Evolutionary conservation across 495 filamentous ascomycete species (phyloP).

Genomic region (Aspergillus campestris): DNA sequence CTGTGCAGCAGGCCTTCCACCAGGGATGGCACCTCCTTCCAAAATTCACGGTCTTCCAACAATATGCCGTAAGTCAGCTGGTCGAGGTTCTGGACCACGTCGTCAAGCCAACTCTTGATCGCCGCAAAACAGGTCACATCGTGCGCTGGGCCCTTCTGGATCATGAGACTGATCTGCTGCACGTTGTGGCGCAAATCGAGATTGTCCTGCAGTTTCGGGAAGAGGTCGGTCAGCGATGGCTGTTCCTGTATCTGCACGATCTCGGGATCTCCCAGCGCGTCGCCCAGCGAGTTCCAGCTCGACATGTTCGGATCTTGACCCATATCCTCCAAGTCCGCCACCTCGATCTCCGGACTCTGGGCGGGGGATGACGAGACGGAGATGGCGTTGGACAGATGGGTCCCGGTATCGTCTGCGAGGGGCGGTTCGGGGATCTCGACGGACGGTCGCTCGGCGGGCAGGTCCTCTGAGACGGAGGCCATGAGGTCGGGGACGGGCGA

Average conservation of each 20-base stretch:
- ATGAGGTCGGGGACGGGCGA: slow-evolving; percentile 22
- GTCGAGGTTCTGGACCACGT: slow-evolving; percentile 21
- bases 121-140: slow-evolving; percentile 18
- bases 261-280: slow-evolving; percentile 27
- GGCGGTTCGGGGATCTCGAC: slow-evolving; percentile 5
- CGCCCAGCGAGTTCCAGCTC: slow-evolving; percentile 36
- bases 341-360: slow-evolving; percentile 46
- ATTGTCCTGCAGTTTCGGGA: slow-evolving; percentile 24
- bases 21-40: slow-evolving; percentile 42
- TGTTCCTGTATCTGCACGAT: slow-evolving; percentile 29
- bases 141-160: slow-evolving; percentile 32
- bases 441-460: slow-evolving; percentile 8
- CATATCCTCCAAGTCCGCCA: slow-evolving; percentile 49
- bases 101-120: slow-evolving; percentile 29
- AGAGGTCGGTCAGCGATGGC: slow-evolving; percentile 22
- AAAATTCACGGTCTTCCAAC: slow-evolving; percentile 39
- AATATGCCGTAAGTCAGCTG: slow-evolving; percentile 21
- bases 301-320: slow-evolving; percentile 37
- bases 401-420: slow-evolving; percentile 11
- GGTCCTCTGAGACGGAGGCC: slow-evolving; percentile 7
- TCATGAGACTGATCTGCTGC: slow-evolving; percentile 22
- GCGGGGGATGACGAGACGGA: slow-evolving; percentile 43
- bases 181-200: slow-evolving; percentile 29
- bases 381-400: slow-evolving; percentile 25
- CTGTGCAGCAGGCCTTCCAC: slow-evolving; percentile 37